phyloP scores from a whole-genome alignment of 306 rosid species.

The Ormosia emarginata region DNA sequence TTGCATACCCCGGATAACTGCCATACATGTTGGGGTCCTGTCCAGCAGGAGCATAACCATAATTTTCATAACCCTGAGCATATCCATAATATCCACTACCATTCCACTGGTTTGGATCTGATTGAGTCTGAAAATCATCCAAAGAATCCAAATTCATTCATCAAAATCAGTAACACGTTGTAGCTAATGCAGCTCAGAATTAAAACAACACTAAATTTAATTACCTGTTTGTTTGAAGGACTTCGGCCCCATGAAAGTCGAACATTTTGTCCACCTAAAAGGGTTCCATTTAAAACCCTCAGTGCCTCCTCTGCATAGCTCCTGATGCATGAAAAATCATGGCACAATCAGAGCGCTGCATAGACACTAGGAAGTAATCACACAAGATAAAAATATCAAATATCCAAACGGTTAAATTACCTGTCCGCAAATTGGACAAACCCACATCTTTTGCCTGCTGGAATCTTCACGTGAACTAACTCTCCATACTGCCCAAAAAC shows the following conservation, averaged over 20 bases:
- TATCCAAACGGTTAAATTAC: conserved; percentile 28
- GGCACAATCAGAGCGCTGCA: neutral
- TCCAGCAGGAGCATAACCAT: conserved; percentile 69
- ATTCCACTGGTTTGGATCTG: conserved; percentile 80
- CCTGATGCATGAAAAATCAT: conserved; percentile 37
- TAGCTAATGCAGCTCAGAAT: neutral
- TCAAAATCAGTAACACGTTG: neutral
- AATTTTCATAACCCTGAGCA: conserved; percentile 70
- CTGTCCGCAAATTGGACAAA: conserved; percentile 92
- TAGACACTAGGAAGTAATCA: neutral
- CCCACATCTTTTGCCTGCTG: conserved; percentile 92
- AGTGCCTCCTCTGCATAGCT: conserved; percentile 90
- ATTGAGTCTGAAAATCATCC: conserved; percentile 57
- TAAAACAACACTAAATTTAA: conserved; percentile 4
- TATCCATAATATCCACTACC: conserved; percentile 81
- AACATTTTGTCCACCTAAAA: conserved; percentile 80
- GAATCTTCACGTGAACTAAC: conserved; percentile 88
- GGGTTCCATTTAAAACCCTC: conserved; percentile 61
- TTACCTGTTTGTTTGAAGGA: conserved; percentile 93
- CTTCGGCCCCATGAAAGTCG: conserved; percentile 99
- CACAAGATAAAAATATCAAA: neutral
- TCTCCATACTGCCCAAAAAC: conserved; percentile 84
- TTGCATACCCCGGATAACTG: conserved; percentile 67
- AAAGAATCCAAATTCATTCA: conserved; percentile 11
- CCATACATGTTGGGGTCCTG: conserved; percentile 88